A percentile compares a stretch with the other conserved stretches of the same genome.
phyloP scores from a whole-genome alignment of 768 basidiomycete species.

The Amanita exitialis region DNA sequence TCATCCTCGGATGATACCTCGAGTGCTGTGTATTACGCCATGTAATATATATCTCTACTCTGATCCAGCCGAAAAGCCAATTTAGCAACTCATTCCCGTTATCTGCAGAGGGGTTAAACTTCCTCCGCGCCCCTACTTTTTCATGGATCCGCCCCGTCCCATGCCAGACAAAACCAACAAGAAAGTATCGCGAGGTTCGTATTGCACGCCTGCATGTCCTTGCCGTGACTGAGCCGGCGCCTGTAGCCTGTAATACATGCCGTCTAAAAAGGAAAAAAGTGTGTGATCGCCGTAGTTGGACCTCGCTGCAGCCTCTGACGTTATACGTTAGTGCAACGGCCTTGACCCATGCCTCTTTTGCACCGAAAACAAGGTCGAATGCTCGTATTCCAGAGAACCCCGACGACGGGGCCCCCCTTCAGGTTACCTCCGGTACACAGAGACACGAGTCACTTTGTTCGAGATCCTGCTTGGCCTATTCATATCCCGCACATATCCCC shows the following conservation, averaged over 20 bases:
- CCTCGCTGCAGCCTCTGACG: neutral
- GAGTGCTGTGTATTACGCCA: neutral
- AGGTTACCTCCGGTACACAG: slow-evolving; percentile 19
- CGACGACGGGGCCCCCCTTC: slow-evolving; percentile 20
- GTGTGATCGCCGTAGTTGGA: neutral
- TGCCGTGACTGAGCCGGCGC: neutral
- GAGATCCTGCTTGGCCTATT: slow-evolving; percentile 19
- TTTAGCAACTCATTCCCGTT: neutral
- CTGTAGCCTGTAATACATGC: slow-evolving; percentile 20
- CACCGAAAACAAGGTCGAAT: slow-evolving; percentile 18
- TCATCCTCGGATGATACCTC: slow-evolving; percentile 2
- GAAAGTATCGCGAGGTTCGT: slow-evolving; percentile 6
- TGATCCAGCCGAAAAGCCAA: neutral
- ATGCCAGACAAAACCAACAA: slow-evolving; percentile 4
- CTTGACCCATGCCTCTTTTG: slow-evolving; percentile 21
- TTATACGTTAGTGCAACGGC: slow-evolving; percentile 17
- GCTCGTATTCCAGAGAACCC: slow-evolving; percentile 20
- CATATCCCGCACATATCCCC: slow-evolving; percentile 8
- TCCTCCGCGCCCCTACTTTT: neutral
- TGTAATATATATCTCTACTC: neutral
- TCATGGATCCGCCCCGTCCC: slow-evolving; percentile 1
- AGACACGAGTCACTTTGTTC: slow-evolving; percentile 18
- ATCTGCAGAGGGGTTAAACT: neutral
- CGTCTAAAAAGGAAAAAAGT: slow-evolving; percentile 22
- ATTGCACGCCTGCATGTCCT: too few species aligned